Conservation (phyloP, 2,329 filamentous ascomycete species). For the Colletotrichum destructivum region DNA sequence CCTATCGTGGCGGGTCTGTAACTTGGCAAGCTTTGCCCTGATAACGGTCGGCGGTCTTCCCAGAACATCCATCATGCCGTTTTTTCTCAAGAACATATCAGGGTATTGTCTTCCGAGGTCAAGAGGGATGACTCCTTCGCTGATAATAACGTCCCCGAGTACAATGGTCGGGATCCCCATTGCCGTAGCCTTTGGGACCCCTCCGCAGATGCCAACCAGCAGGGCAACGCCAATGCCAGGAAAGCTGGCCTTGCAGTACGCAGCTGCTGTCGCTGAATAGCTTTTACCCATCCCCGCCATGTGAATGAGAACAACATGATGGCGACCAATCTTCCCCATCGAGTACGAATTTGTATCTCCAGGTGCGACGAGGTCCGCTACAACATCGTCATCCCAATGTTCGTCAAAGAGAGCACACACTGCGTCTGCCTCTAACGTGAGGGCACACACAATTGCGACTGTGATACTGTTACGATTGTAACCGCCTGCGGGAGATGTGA, state of each 20-base stretch:
- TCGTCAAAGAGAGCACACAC: conserved; percentile 46
- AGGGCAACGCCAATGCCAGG: conserved; percentile 51
- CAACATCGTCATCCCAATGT: conserved; percentile 46
- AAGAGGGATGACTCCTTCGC: conserved; percentile 48
- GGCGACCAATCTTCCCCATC: conserved; percentile 47
- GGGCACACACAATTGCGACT: conserved; percentile 49
- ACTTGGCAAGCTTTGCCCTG: conserved; percentile 44
- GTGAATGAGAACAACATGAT: conserved; percentile 48
- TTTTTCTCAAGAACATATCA: conserved; percentile 46
- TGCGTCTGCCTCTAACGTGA: conserved; percentile 47
- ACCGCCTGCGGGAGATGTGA: conserved; percentile 16
- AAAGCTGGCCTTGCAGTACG: conserved; percentile 53
- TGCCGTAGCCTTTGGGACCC: conserved; percentile 46
- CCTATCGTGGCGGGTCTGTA: conserved; percentile 17
- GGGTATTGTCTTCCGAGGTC: conserved; percentile 48
- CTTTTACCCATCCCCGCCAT: conserved; percentile 50
- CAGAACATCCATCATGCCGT: conserved; percentile 47
- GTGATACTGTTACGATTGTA: conserved; percentile 23
- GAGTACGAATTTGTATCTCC: conserved; percentile 50
- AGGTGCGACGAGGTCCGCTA: conserved; percentile 42
- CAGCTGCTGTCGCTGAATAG: conserved; percentile 46
- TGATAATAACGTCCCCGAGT: conserved; percentile 54
- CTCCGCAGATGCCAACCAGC: conserved; percentile 59
- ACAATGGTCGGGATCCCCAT: conserved; percentile 39
- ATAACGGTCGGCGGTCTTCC: conserved; percentile 49